Evolutionary conservation across 257 asterid genomes (phyloP).

Genomic region (Solanum pinnatisectum): DNA sequence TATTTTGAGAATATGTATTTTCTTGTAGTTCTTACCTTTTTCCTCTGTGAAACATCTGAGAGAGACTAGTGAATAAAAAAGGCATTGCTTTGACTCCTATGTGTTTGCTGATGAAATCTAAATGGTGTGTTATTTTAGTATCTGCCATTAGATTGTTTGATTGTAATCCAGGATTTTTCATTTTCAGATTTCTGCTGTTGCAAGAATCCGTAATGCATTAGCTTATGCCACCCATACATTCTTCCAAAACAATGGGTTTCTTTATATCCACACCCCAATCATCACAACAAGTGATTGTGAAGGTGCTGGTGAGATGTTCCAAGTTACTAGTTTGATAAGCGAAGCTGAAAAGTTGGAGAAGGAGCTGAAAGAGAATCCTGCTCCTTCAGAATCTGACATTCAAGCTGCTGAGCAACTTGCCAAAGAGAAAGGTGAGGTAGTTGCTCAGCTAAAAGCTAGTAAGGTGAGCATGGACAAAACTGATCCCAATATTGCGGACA

Average conservation of each 20-base stretch:
- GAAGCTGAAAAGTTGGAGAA: conserved; percentile 75
- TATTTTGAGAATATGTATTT: neutral
- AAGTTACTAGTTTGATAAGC: conserved; percentile 66
- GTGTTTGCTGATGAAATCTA: neutral
- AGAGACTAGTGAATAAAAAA: neutral
- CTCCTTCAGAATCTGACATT: conserved; percentile 62
- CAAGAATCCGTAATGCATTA: conserved; percentile 82
- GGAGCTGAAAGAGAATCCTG: conserved; percentile 62
- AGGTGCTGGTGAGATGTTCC: conserved; percentile 99
- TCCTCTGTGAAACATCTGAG: neutral
- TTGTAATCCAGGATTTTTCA: neutral
- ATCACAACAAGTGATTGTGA: conserved; percentile 96
- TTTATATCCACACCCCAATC: conserved; percentile 88
- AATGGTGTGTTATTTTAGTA: neutral
- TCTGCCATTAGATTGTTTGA: neutral
- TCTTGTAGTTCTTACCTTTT: neutral
- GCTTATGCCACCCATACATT: conserved; percentile 93
- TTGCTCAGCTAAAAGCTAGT: conserved; percentile 56
- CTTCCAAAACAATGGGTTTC: conserved; percentile 82
- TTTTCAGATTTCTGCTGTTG: conserved; percentile 70
- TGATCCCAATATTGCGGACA: neutral
- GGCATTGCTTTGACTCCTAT: neutral
- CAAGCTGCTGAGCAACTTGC: conserved; percentile 50
- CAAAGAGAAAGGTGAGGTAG: conserved; percentile 72
- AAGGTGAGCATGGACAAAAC: conserved; percentile 40